Base-by-base conservation (phyloP, 768 basidiomycete species). In the Lyophyllum shimeji region DNA sequence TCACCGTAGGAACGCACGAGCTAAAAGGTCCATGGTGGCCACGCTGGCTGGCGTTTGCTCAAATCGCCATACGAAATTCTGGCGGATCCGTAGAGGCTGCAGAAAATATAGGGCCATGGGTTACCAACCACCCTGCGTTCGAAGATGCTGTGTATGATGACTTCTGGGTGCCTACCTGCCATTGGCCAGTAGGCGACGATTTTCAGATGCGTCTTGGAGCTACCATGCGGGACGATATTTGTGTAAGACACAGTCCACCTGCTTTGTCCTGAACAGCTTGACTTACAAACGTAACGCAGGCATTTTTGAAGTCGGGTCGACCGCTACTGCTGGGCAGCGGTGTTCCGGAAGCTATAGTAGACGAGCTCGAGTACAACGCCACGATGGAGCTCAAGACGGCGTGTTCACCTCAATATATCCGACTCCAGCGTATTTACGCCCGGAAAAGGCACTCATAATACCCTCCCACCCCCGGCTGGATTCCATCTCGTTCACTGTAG, bases 11-110 rank as follows among this genome's bases (percentile, higher is more conserved):
- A 6, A 71, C 76, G 0, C 70, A 77, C 29, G 64, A 75, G 46
- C 65, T 82, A 34, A 72, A 70, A 2, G 73, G 75, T 6, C 84
- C 87, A 0, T 89, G 83, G 82, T 72, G 82, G 58, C 74, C 85
- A 15, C 81, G 82, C 13, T 89, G 84, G 82, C 77, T 89, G 74
- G 71, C 77, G 15, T 78, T 82, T 53, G 69, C 77, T n/a, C 70
- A 75, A 39, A 66, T 74, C 24, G 86, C 88, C 24, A 80, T 84
- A 25, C 73, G 69, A 55, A 71, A 74, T 43, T 77, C 77, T 20
- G 89, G 89, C 12, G 89, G 87, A 15, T 75, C 80, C 53, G 75
- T 82, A 1, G 83, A 88, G 52, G 89, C 88, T 13, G 82, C 87
- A 0, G 69, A 71, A 40, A 76, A 84, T 63, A 52, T 90, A 4